Percentiles rank a stretch among this genome's conserved stretches.
Conservation (phyloP, 1,284 basidiomycete species). For the Rhodotorula sp. region DNA sequence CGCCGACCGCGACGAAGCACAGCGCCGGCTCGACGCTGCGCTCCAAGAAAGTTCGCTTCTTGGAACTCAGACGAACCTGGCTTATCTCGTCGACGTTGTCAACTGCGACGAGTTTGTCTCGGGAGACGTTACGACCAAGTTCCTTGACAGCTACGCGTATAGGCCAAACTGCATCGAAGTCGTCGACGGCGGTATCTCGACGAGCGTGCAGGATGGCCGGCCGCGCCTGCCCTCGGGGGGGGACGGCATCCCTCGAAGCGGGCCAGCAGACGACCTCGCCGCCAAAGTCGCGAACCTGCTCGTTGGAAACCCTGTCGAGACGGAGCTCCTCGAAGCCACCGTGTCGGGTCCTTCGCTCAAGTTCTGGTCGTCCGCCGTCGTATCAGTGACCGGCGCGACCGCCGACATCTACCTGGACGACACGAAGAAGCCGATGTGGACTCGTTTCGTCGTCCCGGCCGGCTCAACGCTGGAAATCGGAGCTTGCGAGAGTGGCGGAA, state of each 20-base stretch:
- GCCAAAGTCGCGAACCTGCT: slow-evolving; percentile 62
- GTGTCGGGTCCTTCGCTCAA: slow-evolving; percentile 50
- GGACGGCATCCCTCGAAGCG: slow-evolving; percentile 65
- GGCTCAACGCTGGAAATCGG: slow-evolving; percentile 55
- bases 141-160: slow-evolving; percentile 54
- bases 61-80: slow-evolving; percentile 60
- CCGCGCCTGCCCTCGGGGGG: slow-evolving; percentile 56
- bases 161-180: slow-evolving; percentile 58
- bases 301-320: slow-evolving; percentile 58
- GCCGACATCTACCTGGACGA: slow-evolving; percentile 55
- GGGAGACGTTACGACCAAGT: slow-evolving; percentile 60
- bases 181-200: slow-evolving; percentile 60
- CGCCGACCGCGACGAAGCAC: slow-evolving; percentile 74
- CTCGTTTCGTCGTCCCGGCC: slow-evolving; percentile 54
- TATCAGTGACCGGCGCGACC: slow-evolving; percentile 61
- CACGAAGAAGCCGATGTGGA: slow-evolving; percentile 55
- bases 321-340: slow-evolving; percentile 62
- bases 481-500: slow-evolving; percentile 50
- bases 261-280: slow-evolving; percentile 64
- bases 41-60: slow-evolving; percentile 52
- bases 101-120: slow-evolving; percentile 52
- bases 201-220: slow-evolving; percentile 62
- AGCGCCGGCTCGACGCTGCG: slow-evolving; percentile 72
- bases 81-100: slow-evolving; percentile 57
- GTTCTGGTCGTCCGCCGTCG: slow-evolving; percentile 57